Conservation (phyloP, 768 basidiomycete genomes). For the Dacryopinax spathularia region DNA sequence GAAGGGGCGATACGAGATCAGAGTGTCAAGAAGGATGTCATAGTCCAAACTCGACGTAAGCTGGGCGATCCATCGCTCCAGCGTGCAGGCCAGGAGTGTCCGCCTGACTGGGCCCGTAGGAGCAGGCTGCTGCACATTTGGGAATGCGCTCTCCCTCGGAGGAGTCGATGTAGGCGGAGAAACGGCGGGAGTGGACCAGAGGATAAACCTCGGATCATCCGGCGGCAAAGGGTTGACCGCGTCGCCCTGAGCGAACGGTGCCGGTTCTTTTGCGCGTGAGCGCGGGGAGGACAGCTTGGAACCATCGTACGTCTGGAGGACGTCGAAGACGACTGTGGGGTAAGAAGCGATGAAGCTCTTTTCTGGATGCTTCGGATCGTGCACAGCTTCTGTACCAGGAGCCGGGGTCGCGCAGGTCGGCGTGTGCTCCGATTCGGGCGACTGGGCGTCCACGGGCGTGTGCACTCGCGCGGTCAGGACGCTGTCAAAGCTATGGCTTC, state of each 20-base stretch:
- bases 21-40: constrained; percentile 77
- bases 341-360: constrained; percentile 23
- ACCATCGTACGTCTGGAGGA: constrained; percentile 65
- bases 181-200: constrained; percentile 40
- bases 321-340: constrained; percentile 63
- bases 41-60: constrained; percentile 75
- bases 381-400: background rate
- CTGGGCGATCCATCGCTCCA: constrained; percentile 87
- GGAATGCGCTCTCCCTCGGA: background rate
- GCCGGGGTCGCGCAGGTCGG: background rate
- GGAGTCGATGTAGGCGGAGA: constrained; percentile 25
- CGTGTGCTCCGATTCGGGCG: background rate
- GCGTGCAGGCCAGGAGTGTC: constrained; percentile 71
- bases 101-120: constrained; percentile 21
- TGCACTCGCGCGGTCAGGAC: background rate
- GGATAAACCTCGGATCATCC: constrained; percentile 81
- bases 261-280: background rate
- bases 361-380: background rate
- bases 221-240: constrained; percentile 45
- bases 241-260: background rate
- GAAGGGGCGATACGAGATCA: constrained; percentile 83
- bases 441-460: background rate
- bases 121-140: background rate
- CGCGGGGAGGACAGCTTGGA: constrained; percentile 37
- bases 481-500: background rate